phyloP scores from a whole-genome alignment of 345 rosid species.

The Lepidium aucheri region DNA sequence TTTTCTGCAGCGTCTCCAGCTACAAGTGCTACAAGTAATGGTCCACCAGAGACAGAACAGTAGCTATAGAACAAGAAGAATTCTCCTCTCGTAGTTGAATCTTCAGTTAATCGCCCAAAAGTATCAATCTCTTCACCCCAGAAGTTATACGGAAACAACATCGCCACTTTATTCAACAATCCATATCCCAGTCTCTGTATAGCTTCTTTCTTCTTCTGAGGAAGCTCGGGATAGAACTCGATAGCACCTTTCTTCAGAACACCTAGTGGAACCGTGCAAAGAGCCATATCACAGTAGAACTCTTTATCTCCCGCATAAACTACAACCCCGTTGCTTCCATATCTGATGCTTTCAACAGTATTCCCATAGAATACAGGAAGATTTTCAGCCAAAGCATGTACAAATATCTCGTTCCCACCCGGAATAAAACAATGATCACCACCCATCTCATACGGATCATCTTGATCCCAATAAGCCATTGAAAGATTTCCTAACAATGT shows the following conservation, averaged over 20 bases:
- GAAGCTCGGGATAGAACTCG: constrained; percentile 83
- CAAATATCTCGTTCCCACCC: constrained; percentile 82
- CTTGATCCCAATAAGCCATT: constrained; percentile 98
- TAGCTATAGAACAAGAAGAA: constrained; percentile 93
- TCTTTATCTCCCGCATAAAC: constrained; percentile 73
- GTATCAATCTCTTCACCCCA: constrained; percentile 96
- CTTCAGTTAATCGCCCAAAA: constrained; percentile 82
- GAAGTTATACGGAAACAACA: constrained; percentile 79
- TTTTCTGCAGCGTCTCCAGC: constrained; percentile 83
- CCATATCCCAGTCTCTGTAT: constrained; percentile 81
- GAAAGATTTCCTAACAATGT: constrained; percentile 78
- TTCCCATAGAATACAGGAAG: constrained; percentile 73
- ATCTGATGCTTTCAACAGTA: constrained; percentile 66
- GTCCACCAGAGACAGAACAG: constrained; percentile 83
- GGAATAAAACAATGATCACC: constrained; percentile 98
- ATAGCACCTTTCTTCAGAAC: constrained; percentile 77
- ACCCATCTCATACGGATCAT: constrained; percentile 98
- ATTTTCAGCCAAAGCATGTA: constrained; percentile 78
- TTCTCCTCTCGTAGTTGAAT: constrained; percentile 70
- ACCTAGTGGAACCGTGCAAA: constrained; percentile 79
- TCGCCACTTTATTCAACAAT: constrained; percentile 78
- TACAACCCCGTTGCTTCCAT: constrained; percentile 67
- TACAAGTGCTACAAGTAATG: constrained; percentile 88
- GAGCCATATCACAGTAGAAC: constrained; percentile 81
- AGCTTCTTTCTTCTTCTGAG: constrained; percentile 70